phyloP scores from a whole-genome alignment of 441 rosid genomes.

The Gossypium trilobum region DNA sequence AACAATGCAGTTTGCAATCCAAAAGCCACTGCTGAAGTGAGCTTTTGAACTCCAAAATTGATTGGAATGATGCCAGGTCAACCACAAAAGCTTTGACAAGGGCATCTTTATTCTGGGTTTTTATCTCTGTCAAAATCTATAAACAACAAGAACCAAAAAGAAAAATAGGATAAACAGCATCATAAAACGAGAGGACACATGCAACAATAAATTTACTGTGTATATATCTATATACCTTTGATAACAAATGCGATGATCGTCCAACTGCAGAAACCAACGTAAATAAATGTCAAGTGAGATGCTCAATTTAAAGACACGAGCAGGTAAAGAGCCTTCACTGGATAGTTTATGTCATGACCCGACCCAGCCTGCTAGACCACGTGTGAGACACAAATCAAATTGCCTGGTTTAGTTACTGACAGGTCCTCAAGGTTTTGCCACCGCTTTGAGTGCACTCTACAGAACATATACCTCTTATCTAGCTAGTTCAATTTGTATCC shows the following conservation, averaged over 20 bases:
- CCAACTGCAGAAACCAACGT: constrained; percentile 52
- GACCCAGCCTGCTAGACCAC: too few species aligned
- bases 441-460: too few species aligned
- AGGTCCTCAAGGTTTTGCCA: too few species aligned
- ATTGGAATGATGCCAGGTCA: constrained; percentile 67
- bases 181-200: not conserved
- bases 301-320: not conserved
- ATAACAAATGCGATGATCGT: constrained; percentile 41
- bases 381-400: too few species aligned
- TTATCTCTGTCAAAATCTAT: constrained; percentile 52
- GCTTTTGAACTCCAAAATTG: constrained; percentile 47
- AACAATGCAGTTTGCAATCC: constrained; percentile 60
- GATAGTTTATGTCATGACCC: not conserved
- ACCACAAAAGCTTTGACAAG: constrained; percentile 54
- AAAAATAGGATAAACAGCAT: not conserved
- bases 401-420: too few species aligned
- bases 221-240: constrained; percentile 38
- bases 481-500: too few species aligned
- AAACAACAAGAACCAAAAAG: constrained; percentile 1
- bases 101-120: constrained; percentile 37
- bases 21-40: constrained; percentile 68
- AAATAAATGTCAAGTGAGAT: constrained; percentile 16
- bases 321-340: not conserved
- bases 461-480: too few species aligned
- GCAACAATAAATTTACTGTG: not conserved